Evolutionary conservation across 495 filamentous ascomycete genomes (phyloP).

Genomic region (Trichoderma virens): DNA sequence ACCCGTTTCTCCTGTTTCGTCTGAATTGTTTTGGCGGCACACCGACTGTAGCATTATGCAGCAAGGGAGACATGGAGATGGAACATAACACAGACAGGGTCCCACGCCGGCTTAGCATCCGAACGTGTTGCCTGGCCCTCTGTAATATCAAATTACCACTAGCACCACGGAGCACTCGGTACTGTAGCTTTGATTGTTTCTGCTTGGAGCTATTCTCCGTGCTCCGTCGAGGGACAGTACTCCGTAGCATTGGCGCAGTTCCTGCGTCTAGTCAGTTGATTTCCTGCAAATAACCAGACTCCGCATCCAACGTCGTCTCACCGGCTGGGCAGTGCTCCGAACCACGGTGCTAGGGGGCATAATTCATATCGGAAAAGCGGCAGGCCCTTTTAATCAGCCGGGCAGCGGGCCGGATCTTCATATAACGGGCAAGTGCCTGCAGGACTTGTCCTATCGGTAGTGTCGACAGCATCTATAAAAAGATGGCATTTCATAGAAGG

Average conservation of each 20-base stretch:
- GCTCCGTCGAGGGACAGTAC: too few relatives aligned
- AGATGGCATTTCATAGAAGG: not conserved
- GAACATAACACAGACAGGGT: not conserved
- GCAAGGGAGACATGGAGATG: slow-evolving; percentile 1
- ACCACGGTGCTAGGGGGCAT: not conserved
- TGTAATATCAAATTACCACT: too few relatives aligned
- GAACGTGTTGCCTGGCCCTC: not conserved
- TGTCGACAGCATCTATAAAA: not conserved
- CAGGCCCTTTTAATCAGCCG: not conserved
- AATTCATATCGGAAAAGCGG: slow-evolving; percentile 4
- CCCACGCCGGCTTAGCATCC: slow-evolving; percentile 2
- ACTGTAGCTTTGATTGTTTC: not conserved
- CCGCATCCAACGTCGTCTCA: not conserved
- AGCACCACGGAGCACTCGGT: not conserved
- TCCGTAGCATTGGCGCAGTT: too few relatives aligned
- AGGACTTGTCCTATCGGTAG: not conserved
- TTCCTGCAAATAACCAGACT: not conserved
- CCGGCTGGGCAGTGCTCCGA: not conserved
- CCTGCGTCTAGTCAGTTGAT: too few relatives aligned
- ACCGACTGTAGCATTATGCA: not conserved
- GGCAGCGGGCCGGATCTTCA: not conserved
- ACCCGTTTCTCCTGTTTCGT: slow-evolving; percentile 7
- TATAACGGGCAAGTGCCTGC: not conserved
- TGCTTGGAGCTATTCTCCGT: not conserved
- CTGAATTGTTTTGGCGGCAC: not conserved